phyloP scores from a whole-genome alignment of 2,329 filamentous ascomycete genomes.

The Alternaria gansuensis region DNA sequence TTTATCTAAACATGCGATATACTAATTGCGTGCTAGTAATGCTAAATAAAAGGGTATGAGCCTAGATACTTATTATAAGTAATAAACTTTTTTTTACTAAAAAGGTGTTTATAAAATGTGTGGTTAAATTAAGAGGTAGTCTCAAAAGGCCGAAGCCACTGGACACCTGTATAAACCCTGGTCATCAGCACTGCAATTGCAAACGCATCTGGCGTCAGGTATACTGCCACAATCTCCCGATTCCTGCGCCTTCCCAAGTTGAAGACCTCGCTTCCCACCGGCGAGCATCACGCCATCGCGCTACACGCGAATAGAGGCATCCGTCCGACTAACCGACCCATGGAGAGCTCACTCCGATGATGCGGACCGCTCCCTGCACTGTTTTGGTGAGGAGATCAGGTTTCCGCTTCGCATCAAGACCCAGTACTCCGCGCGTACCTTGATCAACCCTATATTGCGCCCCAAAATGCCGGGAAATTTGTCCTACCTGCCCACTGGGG shows the following conservation, averaged over 20 bases:
- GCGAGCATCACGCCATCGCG: background rate
- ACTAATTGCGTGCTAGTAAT: too few species aligned
- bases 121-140: too few species aligned
- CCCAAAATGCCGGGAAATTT: background rate
- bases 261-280: background rate
- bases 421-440: background rate
- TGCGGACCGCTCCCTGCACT: conserved; percentile 14
- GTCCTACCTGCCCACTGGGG: background rate
- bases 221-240: background rate
- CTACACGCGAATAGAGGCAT: background rate
- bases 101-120: too few species aligned
- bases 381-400: conserved; percentile 2
- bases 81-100: too few species aligned
- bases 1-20: too few species aligned
- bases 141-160: too few species aligned
- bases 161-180: too few species aligned
- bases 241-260: background rate
- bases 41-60: too few species aligned
- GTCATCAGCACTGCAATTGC: background rate
- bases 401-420: background rate
- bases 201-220: background rate
- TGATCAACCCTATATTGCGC: background rate
- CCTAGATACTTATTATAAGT: too few species aligned
- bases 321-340: background rate
- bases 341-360: background rate